Base-by-base conservation (phyloP, 306 rosid genomes). In the Prunus salicina region DNA sequence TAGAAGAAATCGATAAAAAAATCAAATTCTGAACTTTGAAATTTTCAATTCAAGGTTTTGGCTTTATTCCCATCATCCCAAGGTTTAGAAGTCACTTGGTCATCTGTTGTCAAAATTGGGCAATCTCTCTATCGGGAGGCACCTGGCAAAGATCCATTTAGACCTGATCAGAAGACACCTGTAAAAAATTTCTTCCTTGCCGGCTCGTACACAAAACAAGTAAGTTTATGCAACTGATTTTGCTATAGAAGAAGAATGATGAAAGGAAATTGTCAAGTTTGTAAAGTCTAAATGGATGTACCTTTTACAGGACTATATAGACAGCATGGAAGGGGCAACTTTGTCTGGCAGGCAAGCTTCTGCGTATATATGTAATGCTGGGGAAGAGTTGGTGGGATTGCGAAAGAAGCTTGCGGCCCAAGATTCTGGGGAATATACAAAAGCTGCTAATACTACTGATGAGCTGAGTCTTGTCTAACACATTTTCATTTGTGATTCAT, bases 261-360 rank as follows among this genome's bases (percentile, higher is more conserved):
- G 58, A 45, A 49, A 32, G 43, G 49, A 15, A 25, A 60, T 12
- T 10, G 52, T 24, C 43, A 1, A 38, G 43, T 38, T 6, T 73
- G 71, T 57, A 58, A 47, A 65, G 6, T 13, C 13, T 27, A 19
- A 45, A 45, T 70, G 61, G n/a, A 7, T 69, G 12, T 13, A 22
- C 45, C 32, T 46, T 67, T 43, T 77, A 38, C 93, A 95, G 99
- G 99, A 95, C 86, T 95, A 95, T 87, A 92, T 92, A 83, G 99
- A 95, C 82, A 95, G 99, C 86, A 95, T 95, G 97, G 97, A 95
- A 88, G 99, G 99, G 24, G 99, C 99, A 84, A 95, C 99, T 41
- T 83, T 95, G 80, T 92, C 99, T 0, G 97, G 99, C 19, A 88
- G 99, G 77, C 97, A 89, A 87, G 86, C 99, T 47, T 89, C 97